Percentiles rank a stretch among this genome's conserved stretches.
These are phyloP conservation scores for Xylariaceae sp. DNA, from an alignment of 2,329 filamentous ascomycete species.

Conservation along the genomic window DNA sequence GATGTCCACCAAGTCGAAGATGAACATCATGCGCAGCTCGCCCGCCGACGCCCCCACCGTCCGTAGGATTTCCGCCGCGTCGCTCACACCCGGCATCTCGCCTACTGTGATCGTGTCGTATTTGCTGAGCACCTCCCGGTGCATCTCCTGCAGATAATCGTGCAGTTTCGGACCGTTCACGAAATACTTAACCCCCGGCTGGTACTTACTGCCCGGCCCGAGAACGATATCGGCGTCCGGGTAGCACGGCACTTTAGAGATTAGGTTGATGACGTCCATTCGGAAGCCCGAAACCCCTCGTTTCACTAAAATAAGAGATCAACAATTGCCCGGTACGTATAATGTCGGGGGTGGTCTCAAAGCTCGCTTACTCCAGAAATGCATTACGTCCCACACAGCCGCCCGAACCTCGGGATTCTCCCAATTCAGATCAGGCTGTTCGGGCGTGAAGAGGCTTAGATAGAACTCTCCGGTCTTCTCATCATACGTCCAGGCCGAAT, in stretches of 20 bases:
- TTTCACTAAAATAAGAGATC: constrained; percentile 46
- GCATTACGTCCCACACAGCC: constrained; percentile 74
- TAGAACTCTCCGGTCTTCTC: constrained; percentile 75
- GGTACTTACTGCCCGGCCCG: constrained; percentile 45
- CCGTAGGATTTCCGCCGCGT: constrained; percentile 57
- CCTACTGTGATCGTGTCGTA: constrained; percentile 73
- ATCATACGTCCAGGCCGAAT: constrained; percentile 71
- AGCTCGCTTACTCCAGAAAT: constrained; percentile 63
- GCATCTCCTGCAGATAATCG: constrained; percentile 70
- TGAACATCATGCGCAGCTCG: constrained; percentile 72
- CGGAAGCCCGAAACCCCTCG: constrained; percentile 73
- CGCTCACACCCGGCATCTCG: constrained; percentile 66
- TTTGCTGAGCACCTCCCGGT: constrained; percentile 55
- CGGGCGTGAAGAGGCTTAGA: constrained; percentile 72
- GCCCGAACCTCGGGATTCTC: constrained; percentile 68
- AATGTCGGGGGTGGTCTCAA: not conserved
- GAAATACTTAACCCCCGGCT: constrained; percentile 60
- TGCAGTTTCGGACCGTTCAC: constrained; percentile 71
- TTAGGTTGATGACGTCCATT: constrained; percentile 76
- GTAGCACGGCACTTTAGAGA: constrained; percentile 64
- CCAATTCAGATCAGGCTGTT: constrained; percentile 88
- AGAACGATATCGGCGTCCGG: constrained; percentile 61
- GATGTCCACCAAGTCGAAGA: constrained; percentile 66
- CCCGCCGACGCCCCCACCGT: constrained; percentile 62
- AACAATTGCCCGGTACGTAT: not conserved